A percentile compares a stretch with the other conserved stretches of the same genome.
Evolutionary conservation across 75 land plant genomes (phyloP).

Genomic region (Cryptomeria japonica): DNA sequence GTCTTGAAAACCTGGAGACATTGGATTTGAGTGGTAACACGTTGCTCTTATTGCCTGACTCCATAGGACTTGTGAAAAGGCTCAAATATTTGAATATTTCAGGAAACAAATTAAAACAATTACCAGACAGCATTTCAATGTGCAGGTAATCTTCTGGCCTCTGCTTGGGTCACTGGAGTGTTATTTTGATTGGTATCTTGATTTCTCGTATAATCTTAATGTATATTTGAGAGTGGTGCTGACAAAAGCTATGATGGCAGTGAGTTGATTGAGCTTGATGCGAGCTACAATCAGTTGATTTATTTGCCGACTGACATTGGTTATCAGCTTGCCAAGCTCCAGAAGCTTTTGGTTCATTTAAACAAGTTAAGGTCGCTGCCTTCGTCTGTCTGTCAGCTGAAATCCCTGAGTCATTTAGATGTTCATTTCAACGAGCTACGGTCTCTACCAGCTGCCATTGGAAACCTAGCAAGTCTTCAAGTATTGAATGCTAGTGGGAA

Average conservation of each 20-base stretch:
- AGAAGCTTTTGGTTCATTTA: conserved; percentile 33
- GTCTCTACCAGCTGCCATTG: conserved; percentile 33
- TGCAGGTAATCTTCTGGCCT: conserved; percentile 34
- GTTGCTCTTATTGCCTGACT: conserved; percentile 38
- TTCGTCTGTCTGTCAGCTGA: conserved; percentile 35
- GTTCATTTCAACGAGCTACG: conserved; percentile 48
- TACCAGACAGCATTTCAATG: conserved; percentile 47
- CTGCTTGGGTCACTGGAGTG: neutral
- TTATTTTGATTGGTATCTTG: neutral
- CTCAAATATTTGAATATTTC: conserved; percentile 36
- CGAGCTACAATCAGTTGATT: conserved; percentile 43
- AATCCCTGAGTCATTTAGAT: conserved; percentile 36
- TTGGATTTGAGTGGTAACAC: conserved; percentile 37
- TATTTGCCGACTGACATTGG: conserved; percentile 38
- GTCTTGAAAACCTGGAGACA: conserved; percentile 37
- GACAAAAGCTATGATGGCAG: conserved; percentile 20
- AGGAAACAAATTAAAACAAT: conserved; percentile 22
- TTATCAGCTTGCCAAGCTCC: conserved; percentile 24
- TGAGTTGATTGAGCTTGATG: conserved; percentile 27
- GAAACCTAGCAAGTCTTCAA: conserved; percentile 33
- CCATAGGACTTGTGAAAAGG: conserved; percentile 38
- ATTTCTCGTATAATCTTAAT: neutral
- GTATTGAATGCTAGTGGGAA: conserved; percentile 42
- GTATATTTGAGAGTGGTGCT: neutral
- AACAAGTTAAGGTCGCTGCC: conserved; percentile 40